Evolutionary conservation across 1,139 yeast genomes (phyloP), one percentile per base, ranked within the genome.

Genomic region (Kazachstania sp.): DNA sequence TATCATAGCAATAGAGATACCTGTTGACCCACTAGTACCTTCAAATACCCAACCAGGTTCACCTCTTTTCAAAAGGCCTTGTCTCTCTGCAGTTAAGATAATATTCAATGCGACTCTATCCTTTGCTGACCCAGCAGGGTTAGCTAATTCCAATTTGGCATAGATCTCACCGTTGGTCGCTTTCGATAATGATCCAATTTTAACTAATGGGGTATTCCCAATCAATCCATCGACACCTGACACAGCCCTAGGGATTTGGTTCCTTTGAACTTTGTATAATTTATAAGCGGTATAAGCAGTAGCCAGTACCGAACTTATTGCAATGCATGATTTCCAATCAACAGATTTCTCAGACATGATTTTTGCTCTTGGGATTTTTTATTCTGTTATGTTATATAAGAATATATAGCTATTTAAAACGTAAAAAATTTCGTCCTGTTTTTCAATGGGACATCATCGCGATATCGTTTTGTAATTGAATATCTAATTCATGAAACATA

Each of bases 11-110:
- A 92, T 77, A 2, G 96, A 86, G 28, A 92, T 92, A 8, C 98
- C 98, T 0, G 98, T 92, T 0, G 96, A 86, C 0, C 97, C 97
- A 11, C 94, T 82, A 0, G 97, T 92, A 3, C 98, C 98, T 69
- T 92, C 98, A 63, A 83, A 88, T 18, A 81, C 74, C 54, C 67
- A 64, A 28, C 69, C 71, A 13, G 48, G 49, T 23, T 86, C 88
- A 2, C 78, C 80, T 45, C 70, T 58, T 8, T 69, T 64, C 39
- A 90, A 64, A 13, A 71, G 63, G 0, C 92, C 94, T 39, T 60
- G 53, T 12, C 55, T 48, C 64, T 86, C 96, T 47, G 86, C 85
- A 18, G 77, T 77, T 46, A 78, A 69, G 31, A 90, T 83, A 39
- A 92, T 84, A 2, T 95, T 86, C 36, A 86, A 70, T 0, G 97